phyloP scores from a whole-genome alignment of 106 monocot genomes.

The Alisma plantagoaquatica region DNA sequence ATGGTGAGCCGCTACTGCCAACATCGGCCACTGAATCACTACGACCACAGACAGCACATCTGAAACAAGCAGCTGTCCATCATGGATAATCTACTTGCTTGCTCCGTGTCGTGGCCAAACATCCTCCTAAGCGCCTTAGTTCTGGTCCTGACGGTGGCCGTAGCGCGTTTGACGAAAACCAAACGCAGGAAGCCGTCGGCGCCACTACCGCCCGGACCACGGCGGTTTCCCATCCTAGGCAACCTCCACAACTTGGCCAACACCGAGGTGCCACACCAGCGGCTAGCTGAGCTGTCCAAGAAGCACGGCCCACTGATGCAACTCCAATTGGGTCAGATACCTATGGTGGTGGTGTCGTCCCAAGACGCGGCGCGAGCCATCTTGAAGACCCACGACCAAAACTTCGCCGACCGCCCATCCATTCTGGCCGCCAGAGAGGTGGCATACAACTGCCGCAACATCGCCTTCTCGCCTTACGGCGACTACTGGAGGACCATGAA shows the following conservation, averaged over 20 bases:
- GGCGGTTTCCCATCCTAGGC: constrained; percentile 17
- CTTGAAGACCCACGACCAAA: constrained; percentile 14
- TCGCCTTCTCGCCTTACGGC: constrained; percentile 20
- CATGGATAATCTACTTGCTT: no score
- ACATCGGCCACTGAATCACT: no score
- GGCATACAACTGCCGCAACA: not conserved
- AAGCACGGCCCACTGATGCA: constrained; percentile 28
- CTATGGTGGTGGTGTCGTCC: constrained; percentile 20
- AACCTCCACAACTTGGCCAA: constrained; percentile 16
- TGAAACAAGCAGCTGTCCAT: no score
- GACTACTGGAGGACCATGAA: constrained; percentile 17
- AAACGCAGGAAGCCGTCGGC: no score
- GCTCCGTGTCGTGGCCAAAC: no score
- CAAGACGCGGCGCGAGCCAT: constrained; percentile 9
- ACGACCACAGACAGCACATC: no score
- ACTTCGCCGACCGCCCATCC: constrained; percentile 8
- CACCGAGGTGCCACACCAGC: not conserved
- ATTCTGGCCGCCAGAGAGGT: not conserved
- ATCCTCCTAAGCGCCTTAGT: no score
- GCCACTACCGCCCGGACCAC: constrained; percentile 4
- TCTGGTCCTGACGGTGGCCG: no score
- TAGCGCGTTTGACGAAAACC: no score
- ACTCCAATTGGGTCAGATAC: constrained; percentile 19
- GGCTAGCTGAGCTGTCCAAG: constrained; percentile 4
- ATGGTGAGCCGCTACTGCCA: no score